Evolutionary conservation across 257 asterid genomes (phyloP).

Genomic region (Solanum bulbocastanum): DNA sequence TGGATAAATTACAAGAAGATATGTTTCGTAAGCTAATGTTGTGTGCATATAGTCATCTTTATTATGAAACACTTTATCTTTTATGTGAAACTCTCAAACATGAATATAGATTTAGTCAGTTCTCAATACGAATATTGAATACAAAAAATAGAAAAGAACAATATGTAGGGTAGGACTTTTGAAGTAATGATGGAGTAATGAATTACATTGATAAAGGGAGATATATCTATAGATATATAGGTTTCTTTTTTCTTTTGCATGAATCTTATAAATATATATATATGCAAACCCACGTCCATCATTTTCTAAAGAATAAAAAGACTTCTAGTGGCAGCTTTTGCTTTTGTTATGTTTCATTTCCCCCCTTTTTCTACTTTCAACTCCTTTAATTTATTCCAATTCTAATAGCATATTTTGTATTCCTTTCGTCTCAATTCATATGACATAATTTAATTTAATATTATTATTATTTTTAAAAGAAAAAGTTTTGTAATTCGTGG

Average conservation of each 20-base stretch:
- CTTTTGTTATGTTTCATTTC: slow-evolving; percentile 30
- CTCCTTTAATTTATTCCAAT: not conserved
- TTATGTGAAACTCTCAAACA: too few species aligned
- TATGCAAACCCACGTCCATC: slow-evolving; percentile 41
- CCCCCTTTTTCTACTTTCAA: slow-evolving; percentile 2
- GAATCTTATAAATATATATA: slow-evolving; percentile 25
- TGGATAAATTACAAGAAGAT: too few species aligned
- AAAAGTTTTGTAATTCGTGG: too few species aligned
- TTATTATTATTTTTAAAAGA: too few species aligned
- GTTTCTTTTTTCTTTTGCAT: slow-evolving; percentile 57
- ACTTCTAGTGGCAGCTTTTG: slow-evolving; percentile 66
- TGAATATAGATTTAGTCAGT: not conserved
- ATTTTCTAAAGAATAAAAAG: slow-evolving; percentile 33
- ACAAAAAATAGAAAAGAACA: too few species aligned
- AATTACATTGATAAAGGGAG: not conserved
- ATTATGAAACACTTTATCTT: rapidly evolving
- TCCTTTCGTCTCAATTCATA: too few species aligned
- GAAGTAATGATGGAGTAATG: slow-evolving; percentile 11
- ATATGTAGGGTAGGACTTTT: not conserved
- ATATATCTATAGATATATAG: not conserved
- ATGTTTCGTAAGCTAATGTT: too few species aligned
- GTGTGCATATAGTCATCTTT: not conserved
- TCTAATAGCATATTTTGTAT: not conserved
- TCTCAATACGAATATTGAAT: rapidly evolving
- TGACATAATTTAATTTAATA: not conserved